Evolutionary conservation across 495 filamentous ascomycete species (phyloP), one percentile per base, ranked within the genome.

Genomic region (Oidiodendron maius): DNA sequence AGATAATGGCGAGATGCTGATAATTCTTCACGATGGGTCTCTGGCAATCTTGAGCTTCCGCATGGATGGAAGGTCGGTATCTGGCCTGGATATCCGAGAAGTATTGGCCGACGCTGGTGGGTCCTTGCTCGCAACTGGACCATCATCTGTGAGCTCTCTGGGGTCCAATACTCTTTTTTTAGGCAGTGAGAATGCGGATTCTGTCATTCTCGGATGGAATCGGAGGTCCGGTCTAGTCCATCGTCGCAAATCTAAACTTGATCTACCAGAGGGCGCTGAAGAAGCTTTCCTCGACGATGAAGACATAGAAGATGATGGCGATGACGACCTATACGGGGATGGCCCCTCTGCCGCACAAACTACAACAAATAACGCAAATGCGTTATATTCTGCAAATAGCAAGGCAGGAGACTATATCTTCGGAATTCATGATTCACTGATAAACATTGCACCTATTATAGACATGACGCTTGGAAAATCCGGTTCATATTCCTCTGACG

Each of bases 61-160:
- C 48, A 77, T 96, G 41, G 90, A 95, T 62, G 93, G 93, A n/a
- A 77, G 91, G 37, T 93, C 88, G 8, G 88, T 99, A 20, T 95
- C 90, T 30, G 89, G 90, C 4, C 71, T 96, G 24, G 77, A 75
- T 4, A 62, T 98, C 39, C 78, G 77, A 40, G 64, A 77, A 13
- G 64, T 96, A 26, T 62, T 72, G 13, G 54, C 65, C 37, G 77
- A 85, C 34, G 60, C 74, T 1, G 85, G 84, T 17, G 83, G 81
- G 2, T 53, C 64, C 39, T 49, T 87, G 11, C 64, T 94, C 49
- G 73, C 73, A 21, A 77, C 78, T 25, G 68, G 75, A 22, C 78
- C 83, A n/a, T 83, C 86, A 3, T 87, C 83, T 37, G 74, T 86
- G 1, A 75, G 80, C 24, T 72, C 73, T 24, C 61, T 97, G 11